Evolutionary conservation across 225 moss, liverwort and hornwort species (phyloP), one percentile per base, ranked within the genome.

Genomic region (Sphagnum contortum): DNA sequence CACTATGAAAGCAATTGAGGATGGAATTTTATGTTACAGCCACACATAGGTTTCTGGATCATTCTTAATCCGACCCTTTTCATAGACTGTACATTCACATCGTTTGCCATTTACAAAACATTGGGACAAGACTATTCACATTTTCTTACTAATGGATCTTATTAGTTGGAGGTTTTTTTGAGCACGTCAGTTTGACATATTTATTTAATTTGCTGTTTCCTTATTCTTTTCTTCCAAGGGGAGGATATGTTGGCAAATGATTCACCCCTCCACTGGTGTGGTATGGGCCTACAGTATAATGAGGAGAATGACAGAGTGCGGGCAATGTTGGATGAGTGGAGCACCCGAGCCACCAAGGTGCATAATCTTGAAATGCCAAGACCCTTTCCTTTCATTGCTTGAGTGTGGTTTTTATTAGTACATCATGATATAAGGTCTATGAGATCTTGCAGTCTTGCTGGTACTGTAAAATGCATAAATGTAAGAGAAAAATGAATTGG

Each of bases 301-400:
- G 90, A 91, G 76, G 98, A 98, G 75, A 98, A 87, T 70, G 76
- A 89, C 60, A 81, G 98, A 64, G 76, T 98, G 57, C 76, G 93
- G 60, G 85, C 93, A 66, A 93, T 98, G 93, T 65, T 98, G 61
- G 89, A 93, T 54, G 98, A 98, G 74, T 93, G 98, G 98, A 98
- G 98, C 73, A 82, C 89, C 67, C 91, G 82, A 69, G 83, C 89
- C 11, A 90, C 93, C 48, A 98, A 93, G 93, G 98, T 91, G 77
- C 46, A 45, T 48, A 48, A 44, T 29, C n/a, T 7, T 59, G 12
- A 8, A n/a, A 5, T 44, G n/a, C 44, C 8, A 8, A 4, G 44
- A 44, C 4, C 44, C 59, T 59, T 59, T 59, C 12, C 6, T n/a
- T 59, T 44, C n/a, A n/a, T 44, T 13, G 5, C 8, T 59, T 3